Evolutionary conservation across 805 yeast species (phyloP).

Genomic region (Suhomyces faveliae): DNA sequence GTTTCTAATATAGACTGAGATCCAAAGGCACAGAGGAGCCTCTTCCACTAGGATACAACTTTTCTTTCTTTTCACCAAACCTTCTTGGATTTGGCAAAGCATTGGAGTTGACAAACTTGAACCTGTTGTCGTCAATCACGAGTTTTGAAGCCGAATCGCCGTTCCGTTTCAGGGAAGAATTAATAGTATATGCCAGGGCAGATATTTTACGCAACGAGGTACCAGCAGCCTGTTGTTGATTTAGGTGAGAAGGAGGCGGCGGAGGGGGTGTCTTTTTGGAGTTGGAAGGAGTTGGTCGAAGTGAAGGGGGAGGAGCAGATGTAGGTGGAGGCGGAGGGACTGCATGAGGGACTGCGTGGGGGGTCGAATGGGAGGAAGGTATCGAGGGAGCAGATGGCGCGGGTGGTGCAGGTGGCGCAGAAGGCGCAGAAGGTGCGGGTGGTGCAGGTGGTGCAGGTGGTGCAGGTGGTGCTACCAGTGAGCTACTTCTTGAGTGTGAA

Average conservation of each 20-base stretch:
- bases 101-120: constrained; percentile 61
- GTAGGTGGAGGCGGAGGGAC: constrained; percentile 14
- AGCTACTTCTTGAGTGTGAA: constrained; percentile 2
- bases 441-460: constrained; percentile 14
- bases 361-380: constrained; percentile 15
- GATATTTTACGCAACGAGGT: constrained; percentile 57
- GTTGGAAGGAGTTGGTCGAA: constrained; percentile 8
- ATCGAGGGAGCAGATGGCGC: constrained; percentile 15
- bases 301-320: constrained; percentile 14
- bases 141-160: constrained; percentile 27
- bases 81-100: constrained; percentile 87
- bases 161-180: constrained; percentile 27
- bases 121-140: constrained; percentile 66
- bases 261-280: constrained; percentile 27
- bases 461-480: not conserved
- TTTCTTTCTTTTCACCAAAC: constrained; percentile 56
- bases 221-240: constrained; percentile 47
- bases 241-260: constrained; percentile 27
- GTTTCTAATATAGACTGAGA: constrained; percentile 31
- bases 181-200: constrained; percentile 64
- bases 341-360: constrained; percentile 11
- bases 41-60: constrained; percentile 92
- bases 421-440: constrained; percentile 19
- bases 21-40: constrained; percentile 89
- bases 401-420: constrained; percentile 14